Conservation (phyloP, 2,329 filamentous ascomycete species). For the Aschersonia sp. region DNA sequence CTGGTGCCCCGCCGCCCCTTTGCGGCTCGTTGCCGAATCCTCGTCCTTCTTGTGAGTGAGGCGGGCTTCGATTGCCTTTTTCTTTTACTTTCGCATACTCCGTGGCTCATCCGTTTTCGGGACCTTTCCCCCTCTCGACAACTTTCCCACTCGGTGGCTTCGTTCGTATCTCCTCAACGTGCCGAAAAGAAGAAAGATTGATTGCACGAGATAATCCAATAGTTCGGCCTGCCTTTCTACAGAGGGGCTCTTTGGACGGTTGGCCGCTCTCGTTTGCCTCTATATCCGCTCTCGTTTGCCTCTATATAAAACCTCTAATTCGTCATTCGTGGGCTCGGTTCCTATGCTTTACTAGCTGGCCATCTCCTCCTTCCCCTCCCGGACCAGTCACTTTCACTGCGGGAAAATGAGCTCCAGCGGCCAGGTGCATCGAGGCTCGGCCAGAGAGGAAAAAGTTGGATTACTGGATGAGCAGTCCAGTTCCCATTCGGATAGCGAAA, state of each 20-base stretch:
- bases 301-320: not conserved
- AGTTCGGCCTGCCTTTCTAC: no score
- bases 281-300: not conserved
- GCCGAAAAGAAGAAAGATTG: not conserved
- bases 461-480: conserved; percentile 28
- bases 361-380: not conserved
- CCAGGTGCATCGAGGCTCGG: conserved; percentile 17
- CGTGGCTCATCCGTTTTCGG: not conserved
- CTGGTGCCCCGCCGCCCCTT: not conserved
- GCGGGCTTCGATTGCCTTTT: not conserved
- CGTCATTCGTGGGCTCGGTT: not conserved
- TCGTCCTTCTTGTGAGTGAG: not conserved
- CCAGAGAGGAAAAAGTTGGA: conserved; percentile 28
- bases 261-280: not conserved
- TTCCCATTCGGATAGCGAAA: conserved; percentile 29
- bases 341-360: not conserved
- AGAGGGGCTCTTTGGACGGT: no score
- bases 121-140: not conserved
- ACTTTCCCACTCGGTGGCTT: not conserved
- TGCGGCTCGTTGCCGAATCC: not conserved
- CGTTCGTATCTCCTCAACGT: not conserved
- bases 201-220: no score
- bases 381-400: conserved; percentile 4
- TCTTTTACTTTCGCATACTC: not conserved
- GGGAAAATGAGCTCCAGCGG: conserved; percentile 26